Evolutionary conservation across 306 rosid genomes (phyloP), one percentile per base, ranked within the genome.

Genomic region (Ormosia semicastrata): DNA sequence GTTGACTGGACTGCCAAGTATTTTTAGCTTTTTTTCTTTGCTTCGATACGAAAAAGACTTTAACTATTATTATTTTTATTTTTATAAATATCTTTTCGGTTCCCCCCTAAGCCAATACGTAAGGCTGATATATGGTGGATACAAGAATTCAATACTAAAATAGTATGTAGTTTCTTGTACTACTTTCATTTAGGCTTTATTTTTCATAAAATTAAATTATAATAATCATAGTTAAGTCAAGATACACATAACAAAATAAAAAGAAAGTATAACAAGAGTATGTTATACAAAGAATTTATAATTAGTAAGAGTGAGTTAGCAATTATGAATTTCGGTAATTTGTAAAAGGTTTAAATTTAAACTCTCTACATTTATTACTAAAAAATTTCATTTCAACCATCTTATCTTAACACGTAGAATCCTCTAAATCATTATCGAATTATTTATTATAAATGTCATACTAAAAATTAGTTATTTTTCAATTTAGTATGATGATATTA

Each of bases 41-140:
- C 74, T 80, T 82, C 52, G 39, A 82, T 75, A 39, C 5, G 63
- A 50, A 77, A 75, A 71, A 69, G 67, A 66, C 73, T 79, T 72
- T 32, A 60, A 11, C 24, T 9, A 32, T 53, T 33, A 46, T 10
- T 11, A 44, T 12, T 49, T 4, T 41, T 66, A 6, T 32, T 36
- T 40, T 11, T 60, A 60, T 1, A 18, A 17, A 3, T 40, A 3
- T 53, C 17, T 41, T 53, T 56, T 53, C 2, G 13, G 15, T 66
- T 81, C 10, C 5, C n/a, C 74, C 6, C 2, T 17, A 32, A 8
- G 57, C 80, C 56, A 15, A 46, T 59, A 76, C 64, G 82, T 56
- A 63, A 63, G 82, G 76, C 66, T 80, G 79, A 56, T 75, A 34
- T 24, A 24, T 24, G 12, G 44, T 41, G 66, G 40, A 74, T 36